Evolutionary conservation across 495 filamentous ascomycete genomes (phyloP), one percentile per base, ranked within the genome.

Genomic region (Penicillium parvum): DNA sequence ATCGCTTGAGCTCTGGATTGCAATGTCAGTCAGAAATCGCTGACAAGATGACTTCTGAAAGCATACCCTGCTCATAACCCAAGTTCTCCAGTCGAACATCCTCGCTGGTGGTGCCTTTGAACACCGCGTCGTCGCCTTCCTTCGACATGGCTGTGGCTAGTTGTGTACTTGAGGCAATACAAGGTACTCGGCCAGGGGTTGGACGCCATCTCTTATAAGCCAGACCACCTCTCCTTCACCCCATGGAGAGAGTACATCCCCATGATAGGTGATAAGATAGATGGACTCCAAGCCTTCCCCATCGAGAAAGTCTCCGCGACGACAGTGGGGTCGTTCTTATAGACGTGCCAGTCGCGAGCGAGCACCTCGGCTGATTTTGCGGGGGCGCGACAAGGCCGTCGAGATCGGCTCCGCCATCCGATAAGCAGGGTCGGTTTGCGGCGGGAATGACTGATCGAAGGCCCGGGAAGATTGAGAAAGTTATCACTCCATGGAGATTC

Each of bases 31-130:
- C 41, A 2, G 20, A 19, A 14, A 16, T 1, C 14, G 30, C n/a
- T 14, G 14, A 25, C 19, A 26, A 3, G 3, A 7, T 14, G 16
- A 11, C 17, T 25, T 5, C 14, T 9, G 11, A 18, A 17, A 8
- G 10, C 52, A 34, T 46, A 72, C 72, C 71, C 57, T 75, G 75
- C 58, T 76, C 63, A 51, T 79, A 75, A 16, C 73, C 73, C 47
- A 76, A 39, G 8, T 65, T 51, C 52, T 70, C 65, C 16, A 76
- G 52, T 1, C 60, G 60, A 14, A 63, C 63, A 58, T 73, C 73
- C 43, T 74, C 71, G 10, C 36, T 47, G 0, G 57, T 52, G 12
- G 53, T 47, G 32, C 37, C 49, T 28, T 52, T 30, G 37, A 64
- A 61, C 23, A 64, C 61, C 32, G 53, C 23, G 1, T 39, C 40